Percentiles rank a stretch among this genome's conserved stretches.
phyloP scores from a whole-genome alignment of 129 eudicot genomes.

The Ambrosia artemisiifolia region DNA sequence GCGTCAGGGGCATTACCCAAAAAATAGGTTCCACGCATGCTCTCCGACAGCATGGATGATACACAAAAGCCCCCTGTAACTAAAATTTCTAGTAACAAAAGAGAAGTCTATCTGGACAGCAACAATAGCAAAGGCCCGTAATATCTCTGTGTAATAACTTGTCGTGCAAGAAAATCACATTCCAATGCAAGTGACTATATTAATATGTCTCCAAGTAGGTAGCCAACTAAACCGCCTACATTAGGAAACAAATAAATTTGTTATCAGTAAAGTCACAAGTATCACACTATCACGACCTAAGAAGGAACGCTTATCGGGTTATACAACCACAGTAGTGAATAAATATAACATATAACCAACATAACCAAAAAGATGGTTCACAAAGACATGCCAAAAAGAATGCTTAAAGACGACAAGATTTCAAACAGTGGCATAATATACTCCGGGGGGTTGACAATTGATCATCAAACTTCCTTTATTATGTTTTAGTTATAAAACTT shows the following conservation, averaged over 20 bases:
- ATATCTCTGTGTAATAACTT: background rate
- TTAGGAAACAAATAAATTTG: constrained; percentile 4
- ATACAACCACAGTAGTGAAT: background rate
- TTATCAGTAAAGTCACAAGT: background rate
- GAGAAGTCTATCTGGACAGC: background rate
- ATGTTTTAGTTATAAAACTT: background rate
- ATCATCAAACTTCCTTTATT: background rate
- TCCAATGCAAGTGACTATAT: constrained; percentile 14
- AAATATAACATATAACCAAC: background rate
- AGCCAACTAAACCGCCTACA: constrained; percentile 32
- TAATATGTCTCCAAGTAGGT: constrained; percentile 21
- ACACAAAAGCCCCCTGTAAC: constrained; percentile 34
- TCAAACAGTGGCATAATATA: background rate
- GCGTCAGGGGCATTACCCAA: constrained; percentile 97
- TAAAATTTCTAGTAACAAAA: constrained; percentile 23
- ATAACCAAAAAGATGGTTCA: background rate
- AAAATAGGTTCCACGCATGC: constrained; percentile 86
- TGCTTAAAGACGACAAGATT: background rate
- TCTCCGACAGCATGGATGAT: constrained; percentile 80
- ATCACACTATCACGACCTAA: background rate
- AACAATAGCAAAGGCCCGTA: constrained; percentile 1
- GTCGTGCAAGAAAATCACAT: background rate
- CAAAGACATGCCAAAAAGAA: background rate
- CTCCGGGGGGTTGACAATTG: background rate
- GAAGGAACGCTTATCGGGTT: background rate